Evolutionary conservation across 305 asterid genomes (phyloP).

Genomic region (Fraxinus angustifolia): DNA sequence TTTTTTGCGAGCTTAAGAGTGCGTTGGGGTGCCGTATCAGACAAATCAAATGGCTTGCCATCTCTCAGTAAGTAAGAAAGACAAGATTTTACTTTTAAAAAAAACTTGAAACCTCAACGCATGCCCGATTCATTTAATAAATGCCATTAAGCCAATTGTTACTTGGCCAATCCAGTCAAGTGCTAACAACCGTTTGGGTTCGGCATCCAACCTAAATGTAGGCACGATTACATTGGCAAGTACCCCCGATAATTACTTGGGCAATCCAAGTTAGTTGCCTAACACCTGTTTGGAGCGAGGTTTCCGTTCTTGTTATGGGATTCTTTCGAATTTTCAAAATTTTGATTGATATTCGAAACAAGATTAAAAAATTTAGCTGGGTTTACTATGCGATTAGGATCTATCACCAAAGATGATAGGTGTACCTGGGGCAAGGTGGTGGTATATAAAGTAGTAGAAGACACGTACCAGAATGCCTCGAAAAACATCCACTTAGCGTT

Average conservation of each 20-base stretch:
- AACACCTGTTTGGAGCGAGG: neutral
- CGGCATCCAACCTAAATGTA: neutral
- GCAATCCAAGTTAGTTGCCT: neutral
- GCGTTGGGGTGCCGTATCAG: neutral
- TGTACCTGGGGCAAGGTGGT: slow-evolving; percentile 6
- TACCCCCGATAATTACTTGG: neutral
- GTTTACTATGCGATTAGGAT: neutral
- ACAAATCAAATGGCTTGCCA: neutral
- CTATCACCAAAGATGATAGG: slow-evolving; percentile 8
- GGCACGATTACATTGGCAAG: neutral
- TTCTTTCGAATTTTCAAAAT: neutral
- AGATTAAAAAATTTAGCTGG: slow-evolving; percentile 1
- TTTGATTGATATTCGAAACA: neutral
- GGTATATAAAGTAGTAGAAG: slow-evolving; percentile 32
- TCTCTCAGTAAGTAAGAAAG: neutral
- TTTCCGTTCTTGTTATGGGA: neutral
- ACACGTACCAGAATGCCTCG: slow-evolving; percentile 58
- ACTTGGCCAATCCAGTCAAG: neutral
- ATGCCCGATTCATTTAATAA: neutral
- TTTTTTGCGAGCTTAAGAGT: neutral
- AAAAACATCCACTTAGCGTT: slow-evolving; percentile 43
- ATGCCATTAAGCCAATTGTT: neutral
- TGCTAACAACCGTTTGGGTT: neutral
- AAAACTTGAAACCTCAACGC: neutral
- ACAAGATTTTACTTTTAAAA: neutral